Evolutionary conservation across 2,329 filamentous ascomycete species (phyloP), one percentile per base, ranked within the genome.

Genomic region (Chaetomium strumarium): DNA sequence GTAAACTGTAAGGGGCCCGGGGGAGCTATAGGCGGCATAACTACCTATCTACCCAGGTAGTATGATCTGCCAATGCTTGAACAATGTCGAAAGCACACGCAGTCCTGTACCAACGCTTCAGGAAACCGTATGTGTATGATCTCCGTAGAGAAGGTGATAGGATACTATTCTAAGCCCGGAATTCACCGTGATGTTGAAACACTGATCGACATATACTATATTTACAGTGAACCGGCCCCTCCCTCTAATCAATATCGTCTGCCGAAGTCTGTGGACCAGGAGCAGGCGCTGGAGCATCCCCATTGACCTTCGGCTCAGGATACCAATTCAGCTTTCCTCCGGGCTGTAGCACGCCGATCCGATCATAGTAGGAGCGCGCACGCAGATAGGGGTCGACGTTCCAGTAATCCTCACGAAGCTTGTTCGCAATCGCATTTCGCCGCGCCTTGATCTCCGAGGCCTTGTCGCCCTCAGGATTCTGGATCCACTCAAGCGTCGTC

Each of bases 351-450:
- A 93, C 73, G 1, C 90, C 88, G 12, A 77, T 78, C 55, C 93
- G 81, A 68, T 99, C 93, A 62, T 96, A 96, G 55, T 89, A 70
- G n/a, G 84, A 87, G 63, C 85, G 79, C 12, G 91, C 89, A 37
- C 93, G 78, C 30, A 97, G 67, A 67, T 92, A 95, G 0, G 90
- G 90, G 70, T 99, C 93, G 48, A 96, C 69, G 37, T 78, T 77
- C 92, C 93, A 99, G 72, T 97, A 99, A 61, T 88, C 88, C 44
- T 78, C 75, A 56, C 77, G 77, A 61, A 97, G 66, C 57, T 79
- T 71, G 46, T 76, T 76, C 2, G 87, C 84, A 29, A 93, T 63
- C 2, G 73, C 70, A 36, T 81, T 73, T 51, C 90, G 76, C 67
- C 81, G 78, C 44, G 72, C 70, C 65, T 81, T 79, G 47, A 80